Conservation (phyloP, 192 early-diverging fungal species). For the Coemansia sp. region DNA sequence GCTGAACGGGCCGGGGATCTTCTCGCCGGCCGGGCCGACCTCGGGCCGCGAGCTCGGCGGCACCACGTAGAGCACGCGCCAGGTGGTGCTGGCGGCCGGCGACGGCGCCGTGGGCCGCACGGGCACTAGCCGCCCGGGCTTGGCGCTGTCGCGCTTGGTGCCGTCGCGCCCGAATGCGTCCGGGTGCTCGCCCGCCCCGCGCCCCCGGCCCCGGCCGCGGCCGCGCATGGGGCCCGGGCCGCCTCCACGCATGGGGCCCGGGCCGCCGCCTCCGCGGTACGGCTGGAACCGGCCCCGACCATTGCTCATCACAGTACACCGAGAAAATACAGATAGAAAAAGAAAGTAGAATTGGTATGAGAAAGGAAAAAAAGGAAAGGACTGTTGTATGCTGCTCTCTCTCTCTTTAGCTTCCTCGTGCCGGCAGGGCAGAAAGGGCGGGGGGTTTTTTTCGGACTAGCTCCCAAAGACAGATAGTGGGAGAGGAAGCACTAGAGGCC, state of each 20-base stretch:
- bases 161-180: no score
- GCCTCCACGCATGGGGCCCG: background rate
- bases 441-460: no score
- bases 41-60: constrained; percentile 34
- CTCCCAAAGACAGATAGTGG: no score
- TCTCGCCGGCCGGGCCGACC: constrained; percentile 34
- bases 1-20: constrained; percentile 46
- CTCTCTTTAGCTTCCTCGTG: no score
- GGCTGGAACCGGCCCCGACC: constrained; percentile 16
- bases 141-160: constrained; percentile 3
- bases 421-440: no score
- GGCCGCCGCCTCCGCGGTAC: constrained; percentile 5
- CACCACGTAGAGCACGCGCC: constrained; percentile 35
- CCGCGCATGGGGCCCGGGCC: background rate
- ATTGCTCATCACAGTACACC: background rate
- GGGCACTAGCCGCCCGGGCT: constrained; percentile 9
- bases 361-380: background rate
- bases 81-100: constrained; percentile 22
- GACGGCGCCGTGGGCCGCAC: constrained; percentile 18
- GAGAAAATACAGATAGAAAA: background rate
- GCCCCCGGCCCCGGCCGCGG: background rate
- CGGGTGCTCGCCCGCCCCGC: constrained; percentile 1
- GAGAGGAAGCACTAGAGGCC: no score
- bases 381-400: no score
- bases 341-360: background rate